phyloP scores from a whole-genome alignment of 768 basidiomycete genomes.

The Coprinopsis strossmayeri region DNA sequence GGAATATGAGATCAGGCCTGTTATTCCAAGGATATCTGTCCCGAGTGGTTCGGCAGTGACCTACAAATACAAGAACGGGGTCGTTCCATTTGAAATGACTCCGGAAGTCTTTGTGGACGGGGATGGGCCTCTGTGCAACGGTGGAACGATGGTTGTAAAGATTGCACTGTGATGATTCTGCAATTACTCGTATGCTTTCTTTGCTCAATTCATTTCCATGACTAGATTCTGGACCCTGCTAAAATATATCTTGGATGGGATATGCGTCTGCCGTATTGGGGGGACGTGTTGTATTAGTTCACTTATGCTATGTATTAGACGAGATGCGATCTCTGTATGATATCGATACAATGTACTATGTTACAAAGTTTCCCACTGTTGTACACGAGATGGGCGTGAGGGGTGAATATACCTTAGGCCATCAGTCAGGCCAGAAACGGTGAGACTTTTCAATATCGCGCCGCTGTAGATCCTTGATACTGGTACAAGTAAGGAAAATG shows the following conservation, averaged over 20 bases:
- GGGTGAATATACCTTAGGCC: background rate
- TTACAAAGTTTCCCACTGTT: background rate
- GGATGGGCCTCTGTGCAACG: conserved; percentile 28
- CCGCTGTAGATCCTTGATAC: no score
- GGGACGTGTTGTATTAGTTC: conserved; percentile 1
- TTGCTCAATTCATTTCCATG: background rate
- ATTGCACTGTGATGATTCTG: conserved; percentile 27
- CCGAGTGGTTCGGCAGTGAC: conserved; percentile 1
- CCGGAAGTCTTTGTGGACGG: conserved; percentile 43
- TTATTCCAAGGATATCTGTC: conserved; percentile 18
- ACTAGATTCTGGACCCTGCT: background rate
- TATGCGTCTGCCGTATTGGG: no score
- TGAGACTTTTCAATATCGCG: no score
- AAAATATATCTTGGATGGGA: no score
- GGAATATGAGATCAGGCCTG: conserved; percentile 38
- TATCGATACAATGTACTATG: background rate
- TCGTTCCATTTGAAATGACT: conserved; percentile 49
- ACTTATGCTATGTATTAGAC: background rate
- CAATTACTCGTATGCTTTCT: background rate
- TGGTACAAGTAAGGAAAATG: background rate
- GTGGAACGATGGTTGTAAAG: conserved; percentile 39
- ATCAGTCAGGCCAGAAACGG: no score
- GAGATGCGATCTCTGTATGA: background rate
- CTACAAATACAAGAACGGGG: conserved; percentile 18
- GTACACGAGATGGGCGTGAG: background rate